Evolutionary conservation across 2,329 filamentous ascomycete species (phyloP).

Genomic region (Neonectria ditissima): DNA sequence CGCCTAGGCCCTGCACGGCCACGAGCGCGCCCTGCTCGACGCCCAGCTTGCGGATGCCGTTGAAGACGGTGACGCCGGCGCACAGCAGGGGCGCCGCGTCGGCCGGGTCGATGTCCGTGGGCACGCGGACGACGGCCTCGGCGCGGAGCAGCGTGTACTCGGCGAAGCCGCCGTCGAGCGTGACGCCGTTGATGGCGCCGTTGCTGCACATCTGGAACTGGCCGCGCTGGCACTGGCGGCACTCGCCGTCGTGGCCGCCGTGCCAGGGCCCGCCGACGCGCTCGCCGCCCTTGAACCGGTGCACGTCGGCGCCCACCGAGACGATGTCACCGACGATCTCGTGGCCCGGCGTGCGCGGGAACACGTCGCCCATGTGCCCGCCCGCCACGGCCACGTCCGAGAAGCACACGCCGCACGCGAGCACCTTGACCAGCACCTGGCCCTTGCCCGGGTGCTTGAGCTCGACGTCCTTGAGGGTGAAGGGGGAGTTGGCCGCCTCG

Average conservation of each 20-base stretch:
- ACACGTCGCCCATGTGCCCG: constrained; percentile 66
- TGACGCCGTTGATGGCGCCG: constrained; percentile 72
- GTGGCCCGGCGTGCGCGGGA: constrained; percentile 75
- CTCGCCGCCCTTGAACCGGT: constrained; percentile 71
- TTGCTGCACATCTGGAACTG: constrained; percentile 77
- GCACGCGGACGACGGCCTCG: constrained; percentile 70
- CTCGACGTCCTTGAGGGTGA: constrained; percentile 69
- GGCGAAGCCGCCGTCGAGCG: constrained; percentile 74
- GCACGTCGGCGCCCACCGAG: constrained; percentile 68
- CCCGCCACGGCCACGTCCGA: constrained; percentile 64
- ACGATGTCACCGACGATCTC: constrained; percentile 77
- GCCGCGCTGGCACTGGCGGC: constrained; percentile 71
- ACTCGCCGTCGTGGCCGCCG: constrained; percentile 69
- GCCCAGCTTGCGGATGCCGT: constrained; percentile 66
- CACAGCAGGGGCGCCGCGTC: constrained; percentile 71
- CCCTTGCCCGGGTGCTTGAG: constrained; percentile 66
- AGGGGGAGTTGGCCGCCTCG: constrained; percentile 61
- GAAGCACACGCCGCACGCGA: constrained; percentile 79
- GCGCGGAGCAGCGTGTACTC: constrained; percentile 71
- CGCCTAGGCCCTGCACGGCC: constrained; percentile 77
- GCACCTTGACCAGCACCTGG: constrained; percentile 76
- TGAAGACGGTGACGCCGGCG: constrained; percentile 74
- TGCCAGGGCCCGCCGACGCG: constrained; percentile 67
- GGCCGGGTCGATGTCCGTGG: constrained; percentile 62
- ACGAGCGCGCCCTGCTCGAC: constrained; percentile 65